Evolutionary conservation across 202 grass and related monocot genomes (phyloP), one percentile per base, ranked within the genome.

Genomic region (Saccharum hybrid): DNA sequence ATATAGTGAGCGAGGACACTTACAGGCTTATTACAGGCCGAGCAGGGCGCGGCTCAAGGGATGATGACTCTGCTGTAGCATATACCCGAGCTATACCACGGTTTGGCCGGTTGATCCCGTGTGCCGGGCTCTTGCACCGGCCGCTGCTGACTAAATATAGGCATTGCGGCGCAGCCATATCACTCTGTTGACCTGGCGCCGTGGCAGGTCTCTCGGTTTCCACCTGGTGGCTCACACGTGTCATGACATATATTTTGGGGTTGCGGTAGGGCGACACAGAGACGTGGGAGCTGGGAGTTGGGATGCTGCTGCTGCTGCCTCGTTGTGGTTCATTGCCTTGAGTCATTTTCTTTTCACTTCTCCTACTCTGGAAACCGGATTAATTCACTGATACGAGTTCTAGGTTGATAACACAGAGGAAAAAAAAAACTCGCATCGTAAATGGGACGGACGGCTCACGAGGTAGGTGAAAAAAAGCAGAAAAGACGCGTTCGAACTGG

Each of bases 131-230:
- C 45, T 37, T 3, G 43, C 60, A 16, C 56, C 39, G 12, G 30
- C 85, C 30, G 31, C 31, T 13, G 54, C 72, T 54, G 79, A 76
- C 63, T 85, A 52, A 66, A 46, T 88, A 88, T 73, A 79, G 11
- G 4, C 34, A 26, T 8, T 0, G 60, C 43, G 49, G 52, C 8
- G 36, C 36, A 1, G 77, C 72, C 82, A 1, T 9, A 10, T 34
- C 71, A 76, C 82, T 65, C 28, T 41, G 23, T 72, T 85, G 87
- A 89, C 82, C 72, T 49, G 43, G 7, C 4, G 9, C 56, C 22
- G 33, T 6, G 80, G 1, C 66, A n/a, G 19, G 37, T 30, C 68
- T 7, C 13, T 6, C 15, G 8, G 37, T 60, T 60, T 34, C 72
- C 49, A 10, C 49, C 4, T 4, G 0, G 42, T 31, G 28, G 1